phyloP scores from a whole-genome alignment of 345 rosid genomes.

The Cardiospermum halicacabum region DNA sequence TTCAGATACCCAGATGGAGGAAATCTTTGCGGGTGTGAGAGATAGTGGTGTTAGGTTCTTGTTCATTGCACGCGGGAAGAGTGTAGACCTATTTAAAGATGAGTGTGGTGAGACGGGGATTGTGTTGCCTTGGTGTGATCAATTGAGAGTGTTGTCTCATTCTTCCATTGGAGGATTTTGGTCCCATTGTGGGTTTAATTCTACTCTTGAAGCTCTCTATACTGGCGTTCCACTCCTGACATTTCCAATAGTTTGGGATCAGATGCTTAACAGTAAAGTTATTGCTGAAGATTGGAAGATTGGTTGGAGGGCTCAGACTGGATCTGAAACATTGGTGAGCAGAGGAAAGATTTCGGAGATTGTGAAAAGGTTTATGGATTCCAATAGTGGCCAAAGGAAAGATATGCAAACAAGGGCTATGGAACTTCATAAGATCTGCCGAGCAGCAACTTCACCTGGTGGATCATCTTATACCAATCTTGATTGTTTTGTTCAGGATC shows the following conservation, averaged over 20 bases:
- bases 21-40: slow-evolving; percentile 23
- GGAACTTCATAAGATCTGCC: slow-evolving; percentile 14
- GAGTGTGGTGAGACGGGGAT: slow-evolving; percentile 3
- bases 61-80: slow-evolving; percentile 35
- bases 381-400: slow-evolving; percentile 14
- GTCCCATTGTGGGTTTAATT: slow-evolving; percentile 42
- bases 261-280: slow-evolving; percentile 24
- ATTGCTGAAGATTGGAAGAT: slow-evolving; percentile 34
- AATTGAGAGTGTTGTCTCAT: slow-evolving; percentile 16
- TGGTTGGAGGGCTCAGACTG: slow-evolving; percentile 26
- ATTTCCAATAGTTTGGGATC: slow-evolving; percentile 30
- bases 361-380: slow-evolving; percentile 22
- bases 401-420: slow-evolving; percentile 22
- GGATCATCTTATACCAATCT: slow-evolving; percentile 22
- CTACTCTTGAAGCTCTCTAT: slow-evolving; percentile 26
- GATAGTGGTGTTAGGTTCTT: slow-evolving; percentile 27
- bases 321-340: slow-evolving; percentile 13
- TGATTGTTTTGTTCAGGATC: slow-evolving; percentile 1
- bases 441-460: slow-evolving; percentile 17
- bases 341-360: slow-evolving; percentile 22
- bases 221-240: slow-evolving; percentile 38
- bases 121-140: slow-evolving; percentile 36
- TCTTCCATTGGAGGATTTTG: slow-evolving; percentile 34
- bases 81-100: background rate
- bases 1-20: slow-evolving; percentile 28